A percentile compares a stretch with the other conserved stretches of the same genome.
Evolutionary conservation across 495 filamentous ascomycete species (phyloP).

Genomic region (Annulohypoxylon maeteangense): DNA sequence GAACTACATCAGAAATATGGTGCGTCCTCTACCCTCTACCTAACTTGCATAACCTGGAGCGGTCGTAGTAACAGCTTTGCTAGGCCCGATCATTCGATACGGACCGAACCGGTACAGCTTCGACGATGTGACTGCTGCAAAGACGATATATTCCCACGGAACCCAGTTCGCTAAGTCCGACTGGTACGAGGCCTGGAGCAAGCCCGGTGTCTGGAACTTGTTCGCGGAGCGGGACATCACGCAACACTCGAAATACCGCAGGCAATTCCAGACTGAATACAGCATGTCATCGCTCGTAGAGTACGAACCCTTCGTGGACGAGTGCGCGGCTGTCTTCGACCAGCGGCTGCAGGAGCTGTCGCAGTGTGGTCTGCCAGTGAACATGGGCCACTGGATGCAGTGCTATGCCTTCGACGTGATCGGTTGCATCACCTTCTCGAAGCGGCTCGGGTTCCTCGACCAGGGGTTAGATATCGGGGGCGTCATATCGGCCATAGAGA

Average conservation of each 20-base stretch:
- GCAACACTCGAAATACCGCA: not conserved
- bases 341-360: not conserved
- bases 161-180: not conserved
- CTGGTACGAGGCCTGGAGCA: not conserved
- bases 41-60: not conserved
- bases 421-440: not conserved
- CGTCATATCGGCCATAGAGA: not conserved
- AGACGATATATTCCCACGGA: not conserved
- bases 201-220: not conserved
- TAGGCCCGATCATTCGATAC: not conserved
- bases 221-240: not conserved
- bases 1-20: conserved; percentile 3
- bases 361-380: not conserved
- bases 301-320: not conserved
- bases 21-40: not conserved
- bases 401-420: not conserved
- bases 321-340: not conserved
- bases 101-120: conserved; percentile 4
- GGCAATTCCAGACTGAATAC: not conserved
- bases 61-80: not conserved
- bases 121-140: not conserved
- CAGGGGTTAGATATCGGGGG: not conserved
- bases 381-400: conserved; percentile 6
- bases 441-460: not conserved
- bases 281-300: conserved; percentile 3